Conservation (phyloP, 176 grass and related monocot species). For the Avena sativa region DNA sequence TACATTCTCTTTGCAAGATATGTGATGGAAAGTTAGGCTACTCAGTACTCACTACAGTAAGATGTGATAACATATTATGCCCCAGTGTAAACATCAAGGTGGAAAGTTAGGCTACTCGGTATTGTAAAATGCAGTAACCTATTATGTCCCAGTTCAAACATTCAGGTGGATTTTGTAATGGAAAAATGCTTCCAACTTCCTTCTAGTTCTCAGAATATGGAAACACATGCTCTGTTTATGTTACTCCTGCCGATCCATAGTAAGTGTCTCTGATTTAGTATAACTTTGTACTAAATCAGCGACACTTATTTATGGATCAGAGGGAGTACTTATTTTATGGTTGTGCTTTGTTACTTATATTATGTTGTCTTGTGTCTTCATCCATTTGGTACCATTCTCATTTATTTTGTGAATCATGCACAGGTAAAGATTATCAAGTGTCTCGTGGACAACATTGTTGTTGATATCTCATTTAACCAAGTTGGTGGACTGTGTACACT, state of each 20-base stretch:
- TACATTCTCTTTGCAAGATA: conserved; percentile 25
- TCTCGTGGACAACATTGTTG: conserved; percentile 96
- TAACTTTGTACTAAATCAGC: no score
- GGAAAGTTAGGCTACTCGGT: not conserved
- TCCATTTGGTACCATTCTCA: conserved; percentile 22
- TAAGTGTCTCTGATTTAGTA: no score
- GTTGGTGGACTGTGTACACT: conserved; percentile 94
- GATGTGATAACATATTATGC: not conserved
- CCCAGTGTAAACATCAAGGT: not conserved
- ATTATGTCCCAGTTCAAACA: not conserved
- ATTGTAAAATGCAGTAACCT: not conserved
- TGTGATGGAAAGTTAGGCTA: not conserved
- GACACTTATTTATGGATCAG: no score
- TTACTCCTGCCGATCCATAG: not conserved
- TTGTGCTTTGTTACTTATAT: conserved; percentile 14
- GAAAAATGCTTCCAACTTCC: not conserved
- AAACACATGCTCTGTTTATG: conserved; percentile 1
- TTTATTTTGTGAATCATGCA: conserved; percentile 41
- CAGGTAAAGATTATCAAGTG: conserved; percentile 99
- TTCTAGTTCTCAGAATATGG: conserved; percentile 26
- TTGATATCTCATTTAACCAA: conserved; percentile 98
- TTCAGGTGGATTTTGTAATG: conserved; percentile 12
- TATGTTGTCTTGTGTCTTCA: not conserved
- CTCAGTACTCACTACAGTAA: not conserved
- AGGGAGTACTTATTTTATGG: not conserved